Conservation (phyloP, 768 basidiomycete genomes). For the Leccinum ochraceum region DNA sequence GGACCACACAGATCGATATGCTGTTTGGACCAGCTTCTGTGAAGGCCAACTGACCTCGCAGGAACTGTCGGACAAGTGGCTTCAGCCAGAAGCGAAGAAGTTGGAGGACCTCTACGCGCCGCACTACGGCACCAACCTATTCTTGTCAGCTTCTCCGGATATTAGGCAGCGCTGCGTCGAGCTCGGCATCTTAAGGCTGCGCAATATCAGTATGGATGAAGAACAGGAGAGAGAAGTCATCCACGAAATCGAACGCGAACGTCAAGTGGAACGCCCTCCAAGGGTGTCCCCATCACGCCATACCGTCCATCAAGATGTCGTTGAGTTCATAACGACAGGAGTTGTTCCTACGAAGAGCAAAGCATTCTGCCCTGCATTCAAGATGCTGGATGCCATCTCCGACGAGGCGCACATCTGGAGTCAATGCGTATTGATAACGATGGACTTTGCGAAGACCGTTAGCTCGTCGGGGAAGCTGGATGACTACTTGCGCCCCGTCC, state of each 20-base stretch:
- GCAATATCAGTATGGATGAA: slow-evolving; percentile 10
- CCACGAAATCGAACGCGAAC: slow-evolving; percentile 46
- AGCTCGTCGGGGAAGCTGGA: background rate
- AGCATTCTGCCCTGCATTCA: slow-evolving; percentile 22
- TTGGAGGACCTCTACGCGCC: slow-evolving; percentile 30
- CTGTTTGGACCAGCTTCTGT: slow-evolving; percentile 24
- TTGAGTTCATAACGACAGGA: slow-evolving; percentile 33
- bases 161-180: slow-evolving; percentile 8
- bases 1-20: slow-evolving; percentile 34
- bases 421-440: slow-evolving; percentile 12
- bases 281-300: slow-evolving; percentile 26
- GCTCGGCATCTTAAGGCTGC: slow-evolving; percentile 7
- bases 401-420: slow-evolving; percentile 28
- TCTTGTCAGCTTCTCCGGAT: background rate
- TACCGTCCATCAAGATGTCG: slow-evolving; percentile 23
- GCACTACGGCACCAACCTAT: background rate
- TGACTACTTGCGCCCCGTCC: slow-evolving; percentile 31
- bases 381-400: slow-evolving; percentile 11
- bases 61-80: slow-evolving; percentile 33
- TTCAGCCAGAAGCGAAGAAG: slow-evolving; percentile 40
- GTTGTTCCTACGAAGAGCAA: slow-evolving; percentile 15
- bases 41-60: slow-evolving; percentile 3
- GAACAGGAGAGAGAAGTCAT: slow-evolving; percentile 49
- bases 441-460: slow-evolving; percentile 20
- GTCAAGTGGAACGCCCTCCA: slow-evolving; percentile 39